Evolutionary conservation across 768 basidiomycete species (phyloP), one percentile per base, ranked within the genome.

Genomic region (Suillus decipiens): DNA sequence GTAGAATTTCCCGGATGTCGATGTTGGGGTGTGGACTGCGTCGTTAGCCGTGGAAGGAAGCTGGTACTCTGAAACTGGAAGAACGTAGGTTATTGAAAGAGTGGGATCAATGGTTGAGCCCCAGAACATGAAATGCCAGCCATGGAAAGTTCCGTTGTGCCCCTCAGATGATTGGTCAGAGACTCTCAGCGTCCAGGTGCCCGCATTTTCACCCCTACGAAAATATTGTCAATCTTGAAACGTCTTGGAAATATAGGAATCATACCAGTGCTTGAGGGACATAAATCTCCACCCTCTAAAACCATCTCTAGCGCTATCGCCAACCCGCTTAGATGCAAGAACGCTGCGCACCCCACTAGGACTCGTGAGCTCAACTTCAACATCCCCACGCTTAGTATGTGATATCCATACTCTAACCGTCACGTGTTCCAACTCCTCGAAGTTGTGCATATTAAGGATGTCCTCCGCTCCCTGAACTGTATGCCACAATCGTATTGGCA

Each of bases 211-310:
- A 43, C 92, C 95, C 96, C 96, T 98, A 65, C 31, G 12, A 41
- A 59, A 24, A 45, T 1, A 34, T 77, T 43, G 76, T 62, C 12
- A 59, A 41, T 42, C 48, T 42, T 59, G 47, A 34, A 60, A 58
- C n/a, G 7, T 15, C 41, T 63, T n/a, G 53, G 22, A 55, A 62
- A 12, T 28, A 67, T 41, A 63, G 42, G 37, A 10, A 60, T 60
- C 75, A 28, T 63, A 96, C 96, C 97, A 99, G 71, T 99, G 97
- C 76, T 99, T 99, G 61, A 99, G 85, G 37, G 87, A 86, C 95
- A 98, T 99, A 74, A 99, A 99, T n/a, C 84, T 89, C 97, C 97
- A 99, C 0, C 93, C 96, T n/a, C 86, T 86, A 73, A 84, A 96
- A 10, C 97, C 96, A 10, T 80, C 82, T 5, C 70, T 73, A 19